These are phyloP conservation scores for Globisporangium paddicum DNA, from an alignment of 352 stramenopile species.

Conservation along the genomic window DNA sequence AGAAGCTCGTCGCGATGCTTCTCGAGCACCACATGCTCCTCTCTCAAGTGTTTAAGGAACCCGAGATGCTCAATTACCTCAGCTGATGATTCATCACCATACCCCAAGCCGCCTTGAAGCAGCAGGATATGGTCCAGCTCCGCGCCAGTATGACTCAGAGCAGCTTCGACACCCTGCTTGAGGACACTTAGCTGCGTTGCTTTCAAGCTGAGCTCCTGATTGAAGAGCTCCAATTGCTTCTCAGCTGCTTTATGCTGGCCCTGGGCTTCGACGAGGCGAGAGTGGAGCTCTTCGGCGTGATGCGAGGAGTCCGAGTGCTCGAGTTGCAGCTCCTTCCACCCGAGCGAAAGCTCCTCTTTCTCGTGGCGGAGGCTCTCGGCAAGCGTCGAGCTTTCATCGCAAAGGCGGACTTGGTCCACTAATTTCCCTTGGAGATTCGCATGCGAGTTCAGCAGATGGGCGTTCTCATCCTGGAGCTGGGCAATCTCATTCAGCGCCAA, in stretches of 20 bases:
- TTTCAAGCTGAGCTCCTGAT: conserved; percentile 9
- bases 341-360: conserved; percentile 31
- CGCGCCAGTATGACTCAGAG: background rate
- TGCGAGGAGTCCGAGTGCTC: conserved; percentile 44
- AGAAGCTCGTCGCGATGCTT: conserved; percentile 35
- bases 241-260: conserved; percentile 20
- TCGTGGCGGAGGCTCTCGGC: conserved; percentile 35
- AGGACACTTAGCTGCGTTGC: conserved; percentile 3
- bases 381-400: conserved; percentile 18
- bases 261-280: conserved; percentile 43
- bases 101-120: background rate
- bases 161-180: conserved; percentile 1
- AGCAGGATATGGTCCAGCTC: background rate
- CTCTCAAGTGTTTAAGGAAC: conserved; percentile 16
- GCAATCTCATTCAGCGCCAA: conserved; percentile 9
- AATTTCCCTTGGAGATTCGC: conserved; percentile 21
- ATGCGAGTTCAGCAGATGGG: conserved; percentile 12
- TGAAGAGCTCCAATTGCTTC: conserved; percentile 11
- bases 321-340: conserved; percentile 40
- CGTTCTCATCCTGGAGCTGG: conserved; percentile 12
- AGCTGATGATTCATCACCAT: background rate
- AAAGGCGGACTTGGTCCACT: conserved; percentile 17
- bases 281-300: conserved; percentile 55
- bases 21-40: conserved; percentile 20
- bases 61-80: conserved; percentile 10